Conservation (phyloP, 257 asterid species). For the Vinca minor region DNA sequence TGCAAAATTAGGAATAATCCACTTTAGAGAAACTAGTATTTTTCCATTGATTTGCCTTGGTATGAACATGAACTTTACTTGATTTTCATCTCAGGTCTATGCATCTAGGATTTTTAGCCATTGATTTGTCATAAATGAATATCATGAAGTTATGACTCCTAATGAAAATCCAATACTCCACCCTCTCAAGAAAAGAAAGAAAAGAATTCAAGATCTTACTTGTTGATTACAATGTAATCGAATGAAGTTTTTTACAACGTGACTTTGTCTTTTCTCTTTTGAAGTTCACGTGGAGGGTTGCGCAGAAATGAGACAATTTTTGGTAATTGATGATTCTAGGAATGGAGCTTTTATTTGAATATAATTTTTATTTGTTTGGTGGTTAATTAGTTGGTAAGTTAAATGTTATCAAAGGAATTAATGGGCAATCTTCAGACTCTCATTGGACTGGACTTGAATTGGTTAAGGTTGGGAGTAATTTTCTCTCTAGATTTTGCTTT, state of each 20-base stretch:
- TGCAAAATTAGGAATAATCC: too few species aligned
- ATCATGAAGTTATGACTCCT: background rate
- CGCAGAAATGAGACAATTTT: background rate
- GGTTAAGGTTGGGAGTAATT: too few species aligned
- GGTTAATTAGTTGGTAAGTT: constrained; percentile 11
- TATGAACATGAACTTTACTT: too few species aligned
- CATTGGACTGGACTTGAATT: too few species aligned
- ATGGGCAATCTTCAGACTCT: too few species aligned
- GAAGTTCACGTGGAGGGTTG: background rate
- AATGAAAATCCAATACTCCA: too few species aligned
- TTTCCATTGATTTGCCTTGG: too few species aligned
- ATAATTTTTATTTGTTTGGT: background rate
- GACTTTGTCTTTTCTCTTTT: background rate
- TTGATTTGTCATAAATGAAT: background rate
- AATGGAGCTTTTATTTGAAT: background rate
- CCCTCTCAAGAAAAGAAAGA: too few species aligned
- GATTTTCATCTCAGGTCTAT: background rate
- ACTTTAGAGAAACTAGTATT: too few species aligned
- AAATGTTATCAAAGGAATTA: too few species aligned
- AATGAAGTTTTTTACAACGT: background rate
- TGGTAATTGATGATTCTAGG: constrained; percentile 3
- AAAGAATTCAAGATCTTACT: background rate
- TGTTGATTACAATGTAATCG: too few species aligned
- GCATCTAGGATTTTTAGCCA: background rate
- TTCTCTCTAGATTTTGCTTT: too few species aligned